Evolutionary conservation across 805 yeast species (phyloP), one percentile per base, ranked within the genome.

Genomic region (Candida caryicola): DNA sequence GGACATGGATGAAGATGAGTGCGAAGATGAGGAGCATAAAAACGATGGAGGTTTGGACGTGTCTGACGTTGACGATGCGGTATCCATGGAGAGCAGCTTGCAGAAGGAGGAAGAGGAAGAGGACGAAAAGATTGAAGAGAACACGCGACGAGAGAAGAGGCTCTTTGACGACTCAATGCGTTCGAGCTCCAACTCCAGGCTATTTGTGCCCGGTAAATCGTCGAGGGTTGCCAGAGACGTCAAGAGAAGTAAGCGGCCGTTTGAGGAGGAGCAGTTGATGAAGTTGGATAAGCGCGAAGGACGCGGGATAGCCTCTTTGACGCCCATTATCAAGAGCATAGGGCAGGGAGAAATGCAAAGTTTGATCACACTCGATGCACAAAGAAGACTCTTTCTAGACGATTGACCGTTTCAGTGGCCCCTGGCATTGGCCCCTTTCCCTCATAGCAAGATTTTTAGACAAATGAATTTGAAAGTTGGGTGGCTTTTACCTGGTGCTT

Each of bases 1-100:
- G 21, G 33, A 33, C 15, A 35, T 35, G 36, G 44, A 40, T 12
- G 51, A 42, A 12, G 44, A 46, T 21, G 51, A 48, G n/a, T 55
- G 59, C 29, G 63, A 57, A 34, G 42, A 54, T 13, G 64, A 54
- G 14, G 59, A 46, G 12, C 39, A 40, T 7, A 49, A 45, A 25
- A 38, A 45, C 12, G 34, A 46, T 13, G 51, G 46, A 5, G 52
- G 44, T 2, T 53, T 52, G 14, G 61, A 57, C 33, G 51, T 46
- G 19, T 49, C 56, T 5, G 60, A 55, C 28, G 31, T 43, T 23
- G 51, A 47, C n/a, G 53, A 51, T 30, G 54, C 44, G 3, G 36
- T 54, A 12, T 50, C 56, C 10, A 46, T 52, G 49, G 60, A 52
- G 17, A 54, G 60, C 40, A 25, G 44, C 14, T 40, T 33, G 19